Evolutionary conservation across 1,284 basidiomycete species (phyloP), one percentile per base, ranked within the genome.

Genomic region (Apiotrichum veenhuisii): DNA sequence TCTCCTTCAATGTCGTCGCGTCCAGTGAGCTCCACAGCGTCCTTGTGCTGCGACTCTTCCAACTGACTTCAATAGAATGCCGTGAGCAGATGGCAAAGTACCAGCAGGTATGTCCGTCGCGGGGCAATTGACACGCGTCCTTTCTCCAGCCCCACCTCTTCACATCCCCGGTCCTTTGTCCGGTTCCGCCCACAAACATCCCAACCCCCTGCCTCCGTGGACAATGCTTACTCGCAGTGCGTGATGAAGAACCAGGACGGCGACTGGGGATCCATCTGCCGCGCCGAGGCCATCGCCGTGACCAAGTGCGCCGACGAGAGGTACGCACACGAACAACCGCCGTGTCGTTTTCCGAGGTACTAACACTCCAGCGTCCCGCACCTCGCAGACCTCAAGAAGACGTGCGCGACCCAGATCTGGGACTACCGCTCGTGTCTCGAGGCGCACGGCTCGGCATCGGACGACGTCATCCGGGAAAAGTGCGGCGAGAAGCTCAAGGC

Each of bases 1-100:
- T 74, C n/a, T 75, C 73, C 7, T 76, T 72, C 36, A 69, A 76
- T 57, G 50, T 69, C 23, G 74, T 76, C n/a, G 74, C 74, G 1
- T 67, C 72, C 36, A 74, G 74, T 76, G 57, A 65, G 74, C 50
- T 10, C 7, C n/a, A n/a, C n/a, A n/a, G n/a, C n/a, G n/a, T n/a
- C n/a, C n/a, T n/a, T n/a, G n/a, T n/a, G n/a, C 15, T 18, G 1
- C 12, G n/a, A 1, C 1, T 4, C 5, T 59, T 23, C 14, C 17
- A 26, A 44, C 55, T 59, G 44, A 58, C 46, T 33, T 9, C 0
- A 0, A 55, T 14, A 76, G 74, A 75, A 66, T 76, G 74, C 54
- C 68, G 70, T 27, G 59, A 68, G 14, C 73, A 75, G 57, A 71
- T 76, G 70, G 73, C 72, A 10, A 62, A 63, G 52, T 76, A 76